These are phyloP conservation scores for Fusarium annulatum DNA, from an alignment of 2,329 filamentous ascomycete species.

Conservation along the genomic window DNA sequence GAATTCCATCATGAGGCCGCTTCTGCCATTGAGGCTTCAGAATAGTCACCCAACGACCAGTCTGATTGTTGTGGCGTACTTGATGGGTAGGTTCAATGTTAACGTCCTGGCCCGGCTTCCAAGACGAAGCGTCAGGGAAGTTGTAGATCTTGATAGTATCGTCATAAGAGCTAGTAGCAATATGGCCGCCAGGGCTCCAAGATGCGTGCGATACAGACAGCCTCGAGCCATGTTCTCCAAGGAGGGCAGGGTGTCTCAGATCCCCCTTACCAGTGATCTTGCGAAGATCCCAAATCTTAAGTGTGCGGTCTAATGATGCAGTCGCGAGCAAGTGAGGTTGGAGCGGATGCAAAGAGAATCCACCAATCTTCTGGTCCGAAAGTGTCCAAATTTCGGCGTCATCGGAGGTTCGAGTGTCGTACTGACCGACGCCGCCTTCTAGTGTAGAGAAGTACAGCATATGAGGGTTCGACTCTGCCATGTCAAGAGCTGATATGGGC, in stretches of 20 bases:
- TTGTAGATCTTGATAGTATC: constrained; percentile 95
- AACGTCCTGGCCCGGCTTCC: constrained; percentile 69
- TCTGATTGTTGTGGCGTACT: constrained; percentile 93
- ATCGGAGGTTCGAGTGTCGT: constrained; percentile 76
- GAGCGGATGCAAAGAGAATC: constrained; percentile 85
- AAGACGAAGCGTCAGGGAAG: constrained; percentile 71
- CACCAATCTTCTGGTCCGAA: constrained; percentile 94
- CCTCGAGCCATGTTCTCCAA: constrained; percentile 84
- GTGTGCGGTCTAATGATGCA: constrained; percentile 86
- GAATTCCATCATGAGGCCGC: constrained; percentile 78
- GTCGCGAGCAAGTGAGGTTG: constrained; percentile 88
- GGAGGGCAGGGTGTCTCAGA: constrained; percentile 69
- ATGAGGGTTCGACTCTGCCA: constrained; percentile 76
- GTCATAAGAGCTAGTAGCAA: constrained; percentile 94
- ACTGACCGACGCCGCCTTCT: constrained; percentile 80
- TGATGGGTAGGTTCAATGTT: constrained; percentile 75
- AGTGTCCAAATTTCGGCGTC: constrained; percentile 76
- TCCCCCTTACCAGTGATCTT: constrained; percentile 76
- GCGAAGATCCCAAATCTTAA: constrained; percentile 93
- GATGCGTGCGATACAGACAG: constrained; percentile 93
- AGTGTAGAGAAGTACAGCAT: constrained; percentile 89
- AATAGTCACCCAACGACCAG: constrained; percentile 91
- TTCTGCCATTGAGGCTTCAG: constrained; percentile 88
- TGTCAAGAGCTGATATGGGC: constrained; percentile 86
- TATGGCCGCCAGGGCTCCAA: constrained; percentile 84